These are phyloP conservation scores for Hypoxylon sp. DNA, from an alignment of 2,329 filamentous ascomycete species.

Conservation along the genomic window DNA sequence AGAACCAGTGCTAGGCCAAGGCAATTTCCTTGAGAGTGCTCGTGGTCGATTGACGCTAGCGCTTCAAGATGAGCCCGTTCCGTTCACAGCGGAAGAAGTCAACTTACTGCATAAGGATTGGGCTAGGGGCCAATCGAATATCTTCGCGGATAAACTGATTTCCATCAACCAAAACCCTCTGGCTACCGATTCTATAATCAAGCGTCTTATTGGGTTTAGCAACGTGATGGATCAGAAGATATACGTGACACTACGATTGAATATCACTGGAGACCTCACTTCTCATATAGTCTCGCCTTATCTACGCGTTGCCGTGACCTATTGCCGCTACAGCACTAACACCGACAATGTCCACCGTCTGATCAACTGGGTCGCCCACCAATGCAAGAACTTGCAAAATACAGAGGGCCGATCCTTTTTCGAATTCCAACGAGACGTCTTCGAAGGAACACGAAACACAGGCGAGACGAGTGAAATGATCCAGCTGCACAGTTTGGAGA, in stretches of 20 bases:
- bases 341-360: slow-evolving; percentile 57
- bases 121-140: slow-evolving; percentile 58
- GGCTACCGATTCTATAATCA: slow-evolving; percentile 70
- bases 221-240: slow-evolving; percentile 67
- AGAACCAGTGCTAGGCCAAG: slow-evolving; percentile 56
- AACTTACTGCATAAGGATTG: slow-evolving; percentile 63
- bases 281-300: slow-evolving; percentile 67
- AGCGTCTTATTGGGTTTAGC: slow-evolving; percentile 68
- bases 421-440: slow-evolving; percentile 59
- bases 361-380: slow-evolving; percentile 60
- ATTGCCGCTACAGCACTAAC: slow-evolving; percentile 62
- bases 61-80: slow-evolving; percentile 57
- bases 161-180: slow-evolving; percentile 70
- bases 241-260: slow-evolving; percentile 66
- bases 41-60: slow-evolving; percentile 58
- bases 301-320: slow-evolving; percentile 70
- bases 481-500: slow-evolving; percentile 52
- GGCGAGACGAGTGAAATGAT: slow-evolving; percentile 52
- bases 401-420: slow-evolving; percentile 66
- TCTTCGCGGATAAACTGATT: slow-evolving; percentile 78
- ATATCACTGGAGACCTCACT: slow-evolving; percentile 67
- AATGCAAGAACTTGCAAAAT: slow-evolving; percentile 63
- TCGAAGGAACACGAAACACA: slow-evolving; percentile 53
- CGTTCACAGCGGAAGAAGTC: slow-evolving; percentile 64
- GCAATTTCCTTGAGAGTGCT: slow-evolving; percentile 58